Evolutionary conservation across 1,139 yeast genomes (phyloP).

Genomic region (Zygoascus meyerae): DNA sequence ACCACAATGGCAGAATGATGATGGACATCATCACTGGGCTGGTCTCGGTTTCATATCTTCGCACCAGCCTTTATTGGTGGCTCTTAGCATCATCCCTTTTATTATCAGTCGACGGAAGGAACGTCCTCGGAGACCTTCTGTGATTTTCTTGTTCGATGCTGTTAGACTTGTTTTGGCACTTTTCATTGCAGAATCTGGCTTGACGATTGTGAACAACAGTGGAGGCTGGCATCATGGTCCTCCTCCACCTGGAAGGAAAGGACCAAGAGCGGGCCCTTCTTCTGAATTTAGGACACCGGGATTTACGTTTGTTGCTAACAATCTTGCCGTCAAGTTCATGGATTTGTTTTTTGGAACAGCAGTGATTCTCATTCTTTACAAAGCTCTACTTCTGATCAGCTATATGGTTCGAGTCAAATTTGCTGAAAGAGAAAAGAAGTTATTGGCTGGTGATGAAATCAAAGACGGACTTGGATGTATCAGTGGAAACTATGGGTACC

Average conservation of each 20-base stretch:
- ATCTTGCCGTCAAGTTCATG: constrained; percentile 7
- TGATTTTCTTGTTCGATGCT: constrained; percentile 14
- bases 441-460: constrained; percentile 1
- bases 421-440: neutral
- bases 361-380: constrained; percentile 14
- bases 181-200: constrained; percentile 13
- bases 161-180: constrained; percentile 11
- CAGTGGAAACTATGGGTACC: constrained; percentile 16
- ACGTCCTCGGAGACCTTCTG: constrained; percentile 14
- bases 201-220: neutral
- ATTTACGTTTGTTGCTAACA: neutral
- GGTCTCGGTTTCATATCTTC: neutral
- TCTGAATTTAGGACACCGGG: neutral
- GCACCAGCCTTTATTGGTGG: constrained; percentile 10
- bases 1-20: too few relatives aligned
- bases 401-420: constrained; percentile 3
- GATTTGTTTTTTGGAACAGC: constrained; percentile 18
- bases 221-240: neutral
- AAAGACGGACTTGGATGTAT: constrained; percentile 11
- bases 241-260: neutral
- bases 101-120: constrained; percentile 13
- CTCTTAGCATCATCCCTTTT: constrained; percentile 14
- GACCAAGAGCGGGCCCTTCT: neutral
- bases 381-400: constrained; percentile 9
- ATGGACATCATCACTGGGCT: too few relatives aligned